Evolutionary conservation across 2,329 filamentous ascomycete genomes (phyloP).

Genomic region (Xylaria polymorpha): DNA sequence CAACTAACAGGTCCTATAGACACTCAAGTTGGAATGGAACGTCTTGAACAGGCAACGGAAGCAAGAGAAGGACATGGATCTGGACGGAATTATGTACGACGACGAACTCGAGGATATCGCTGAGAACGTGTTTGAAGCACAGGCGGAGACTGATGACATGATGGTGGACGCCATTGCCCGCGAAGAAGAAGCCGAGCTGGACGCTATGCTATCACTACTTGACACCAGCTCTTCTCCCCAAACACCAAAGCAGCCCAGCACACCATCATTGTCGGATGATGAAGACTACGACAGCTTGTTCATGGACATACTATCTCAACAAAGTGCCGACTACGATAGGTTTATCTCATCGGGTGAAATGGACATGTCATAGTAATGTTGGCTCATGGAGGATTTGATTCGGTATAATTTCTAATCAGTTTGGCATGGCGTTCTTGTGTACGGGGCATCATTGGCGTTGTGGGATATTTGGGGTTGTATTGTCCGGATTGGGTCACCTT

Average conservation of each 20-base stretch:
- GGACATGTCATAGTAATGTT: slow-evolving; percentile 57
- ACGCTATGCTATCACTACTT: slow-evolving; percentile 65
- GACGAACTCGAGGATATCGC: slow-evolving; percentile 65
- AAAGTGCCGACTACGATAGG: slow-evolving; percentile 42
- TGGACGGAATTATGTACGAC: slow-evolving; percentile 58
- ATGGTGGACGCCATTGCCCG: slow-evolving; percentile 65
- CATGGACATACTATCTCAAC: slow-evolving; percentile 69
- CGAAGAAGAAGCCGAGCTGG: slow-evolving; percentile 67
- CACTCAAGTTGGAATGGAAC: slow-evolving; percentile 58
- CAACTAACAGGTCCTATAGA: slow-evolving; percentile 43
- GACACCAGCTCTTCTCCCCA: slow-evolving; percentile 44
- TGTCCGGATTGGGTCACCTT: slow-evolving; percentile 34
- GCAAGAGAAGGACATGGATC: slow-evolving; percentile 54
- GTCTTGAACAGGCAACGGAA: slow-evolving; percentile 54
- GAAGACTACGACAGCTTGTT: slow-evolving; percentile 74
- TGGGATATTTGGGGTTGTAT: slow-evolving; percentile 42
- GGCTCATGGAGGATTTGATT: slow-evolving; percentile 14
- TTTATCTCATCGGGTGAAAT: slow-evolving; percentile 55
- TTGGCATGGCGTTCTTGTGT: slow-evolving; percentile 38
- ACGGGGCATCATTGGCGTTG: slow-evolving; percentile 40
- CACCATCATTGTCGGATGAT: slow-evolving; percentile 61
- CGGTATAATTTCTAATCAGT: slow-evolving; percentile 12
- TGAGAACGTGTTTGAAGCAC: slow-evolving; percentile 48
- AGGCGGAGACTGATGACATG: slow-evolving; percentile 53
- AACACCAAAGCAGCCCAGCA: slow-evolving; percentile 47